phyloP scores from a whole-genome alignment of 1,139 yeast genomes.

The Saccharomycopsis crataegensis region DNA sequence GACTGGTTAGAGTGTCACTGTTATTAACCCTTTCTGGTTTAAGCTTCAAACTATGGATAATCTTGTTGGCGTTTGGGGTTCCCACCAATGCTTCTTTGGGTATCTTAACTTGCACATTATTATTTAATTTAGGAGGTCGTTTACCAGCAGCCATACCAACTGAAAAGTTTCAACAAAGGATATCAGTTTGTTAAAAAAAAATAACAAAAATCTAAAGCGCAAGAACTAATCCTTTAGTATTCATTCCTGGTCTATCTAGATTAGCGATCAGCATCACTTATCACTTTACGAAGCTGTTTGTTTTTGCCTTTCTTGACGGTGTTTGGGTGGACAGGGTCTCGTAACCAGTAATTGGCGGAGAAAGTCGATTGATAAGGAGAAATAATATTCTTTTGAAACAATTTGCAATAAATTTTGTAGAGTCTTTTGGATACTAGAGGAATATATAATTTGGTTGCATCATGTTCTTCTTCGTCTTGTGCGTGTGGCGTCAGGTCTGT shows the following conservation, averaged over 20 bases:
- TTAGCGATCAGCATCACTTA: neutral
- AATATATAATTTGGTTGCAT: too few species aligned
- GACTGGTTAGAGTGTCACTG: neutral
- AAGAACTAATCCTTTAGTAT: too few species aligned
- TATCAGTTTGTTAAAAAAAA: neutral
- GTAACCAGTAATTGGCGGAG: too few species aligned
- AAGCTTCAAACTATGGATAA: slow-evolving; percentile 9
- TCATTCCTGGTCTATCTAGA: too few species aligned
- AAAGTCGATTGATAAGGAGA: too few species aligned
- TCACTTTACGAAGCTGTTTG: neutral
- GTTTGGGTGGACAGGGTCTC: neutral
- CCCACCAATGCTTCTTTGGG: slow-evolving; percentile 5
- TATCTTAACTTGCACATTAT: slow-evolving; percentile 5
- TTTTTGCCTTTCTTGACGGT: neutral
- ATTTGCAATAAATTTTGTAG: too few species aligned
- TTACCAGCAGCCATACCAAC: slow-evolving; percentile 11
- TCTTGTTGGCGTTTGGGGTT: slow-evolving; percentile 2
- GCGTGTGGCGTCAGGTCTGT: too few species aligned
- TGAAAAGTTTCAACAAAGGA: too few species aligned
- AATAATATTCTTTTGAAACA: too few species aligned
- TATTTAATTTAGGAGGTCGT: slow-evolving; percentile 12
- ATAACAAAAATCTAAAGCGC: too few species aligned
- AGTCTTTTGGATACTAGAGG: too few species aligned
- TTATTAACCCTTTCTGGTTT: slow-evolving; percentile 5
- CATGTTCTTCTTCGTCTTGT: too few species aligned